Evolutionary conservation across 768 basidiomycete species (phyloP), one percentile per base, ranked within the genome.

Genomic region (Pulveroboletus frians): DNA sequence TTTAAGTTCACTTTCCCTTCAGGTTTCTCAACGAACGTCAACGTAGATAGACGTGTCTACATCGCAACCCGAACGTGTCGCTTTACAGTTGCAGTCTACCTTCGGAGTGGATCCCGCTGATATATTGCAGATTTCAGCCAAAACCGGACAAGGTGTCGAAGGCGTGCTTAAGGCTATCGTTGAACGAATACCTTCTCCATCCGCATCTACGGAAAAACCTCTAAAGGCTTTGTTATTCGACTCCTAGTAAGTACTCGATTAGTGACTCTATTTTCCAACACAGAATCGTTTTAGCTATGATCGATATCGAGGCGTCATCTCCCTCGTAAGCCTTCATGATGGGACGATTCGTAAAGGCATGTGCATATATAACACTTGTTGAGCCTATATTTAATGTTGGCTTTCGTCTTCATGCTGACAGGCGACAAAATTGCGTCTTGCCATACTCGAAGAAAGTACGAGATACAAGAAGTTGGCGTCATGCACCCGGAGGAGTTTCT

Each of bases 291-390:
- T 45, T 44, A 95, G 92, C 49, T 97, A 94, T 66, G 96, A 99
- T 65, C 81, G 87, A 53, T 99, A 92, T 68, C 81, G 94, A 49
- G 96, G 96, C 9, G 96, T 98, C 18, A 93, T 99, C 41, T 95
- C 92, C 2, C 71, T 98, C 27, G 78, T 98, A 31, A 88, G 80
- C 56, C 68, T 99, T 17, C 83, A 88, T 59, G 77, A 80, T 47
- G 96, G 96, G 2, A 69, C 83, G 15, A 71, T 98, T 39, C 79
- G 79, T 39, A 95, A 89, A 77, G 92, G 92, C 86, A 58, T 26
- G 58, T 52, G 20, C 39, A 36, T 23, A 14, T 20, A 26, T 26
- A 26, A 4, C 6, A 9, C 18, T 30, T 21, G 36, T 7, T 30
- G 21, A 27, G 23, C 10, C 35, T 30, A 17, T 36, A 7, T 38